These are phyloP conservation scores for Hirsutella rhossiliensis DNA, from an alignment of 2,329 filamentous ascomycete species.

Conservation along the genomic window DNA sequence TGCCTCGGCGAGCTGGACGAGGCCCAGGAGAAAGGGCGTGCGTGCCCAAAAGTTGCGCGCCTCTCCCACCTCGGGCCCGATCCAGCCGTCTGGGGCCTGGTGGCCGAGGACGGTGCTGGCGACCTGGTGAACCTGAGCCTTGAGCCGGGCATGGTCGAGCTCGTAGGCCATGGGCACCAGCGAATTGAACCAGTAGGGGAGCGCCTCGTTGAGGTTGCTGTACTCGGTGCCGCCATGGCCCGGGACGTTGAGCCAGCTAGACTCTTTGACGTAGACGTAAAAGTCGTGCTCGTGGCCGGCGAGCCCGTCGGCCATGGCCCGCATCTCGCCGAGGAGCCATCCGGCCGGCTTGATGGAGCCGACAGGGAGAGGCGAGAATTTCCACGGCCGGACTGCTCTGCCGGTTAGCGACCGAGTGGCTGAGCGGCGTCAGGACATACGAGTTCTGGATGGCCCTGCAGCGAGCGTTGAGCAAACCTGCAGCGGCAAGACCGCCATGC, in stretches of 20 bases:
- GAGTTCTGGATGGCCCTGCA: neutral
- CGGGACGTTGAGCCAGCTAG: constrained; percentile 27
- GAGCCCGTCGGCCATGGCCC: constrained; percentile 35
- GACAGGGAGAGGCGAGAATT: constrained; percentile 22
- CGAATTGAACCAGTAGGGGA: constrained; percentile 50
- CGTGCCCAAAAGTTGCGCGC: constrained; percentile 19
- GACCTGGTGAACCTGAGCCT: constrained; percentile 24
- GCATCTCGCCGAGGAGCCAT: constrained; percentile 39
- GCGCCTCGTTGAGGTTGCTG: constrained; percentile 40
- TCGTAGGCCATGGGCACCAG: constrained; percentile 43
- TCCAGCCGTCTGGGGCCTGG: constrained; percentile 37
- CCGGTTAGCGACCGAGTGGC: neutral
- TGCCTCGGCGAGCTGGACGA: constrained; percentile 20
- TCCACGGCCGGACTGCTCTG: constrained; percentile 9
- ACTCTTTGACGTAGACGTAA: constrained; percentile 38
- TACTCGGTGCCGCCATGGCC: constrained; percentile 36
- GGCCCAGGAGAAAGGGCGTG: constrained; percentile 17
- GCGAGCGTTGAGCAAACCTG: neutral
- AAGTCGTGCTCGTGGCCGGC: constrained; percentile 41
- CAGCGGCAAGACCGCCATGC: too few species aligned
- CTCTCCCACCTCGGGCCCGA: constrained; percentile 24
- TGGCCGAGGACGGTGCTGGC: constrained; percentile 30
- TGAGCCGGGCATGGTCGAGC: constrained; percentile 27
- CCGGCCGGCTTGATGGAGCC: constrained; percentile 37
- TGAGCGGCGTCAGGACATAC: neutral